phyloP scores from a whole-genome alignment of 768 basidiomycete species.

The Cubamyces lactineus region DNA sequence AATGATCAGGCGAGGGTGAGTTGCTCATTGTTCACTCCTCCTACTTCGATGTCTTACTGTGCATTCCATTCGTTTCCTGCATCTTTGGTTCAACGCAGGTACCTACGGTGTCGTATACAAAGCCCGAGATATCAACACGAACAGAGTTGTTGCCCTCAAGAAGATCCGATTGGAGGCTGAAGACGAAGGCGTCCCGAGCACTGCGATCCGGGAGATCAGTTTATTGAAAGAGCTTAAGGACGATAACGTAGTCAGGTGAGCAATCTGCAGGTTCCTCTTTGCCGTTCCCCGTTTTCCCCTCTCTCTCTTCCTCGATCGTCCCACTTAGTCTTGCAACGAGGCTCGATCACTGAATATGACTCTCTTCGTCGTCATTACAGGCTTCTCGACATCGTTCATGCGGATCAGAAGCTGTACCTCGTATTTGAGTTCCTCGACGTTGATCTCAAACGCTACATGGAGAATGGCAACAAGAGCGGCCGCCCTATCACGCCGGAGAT shows the following conservation, averaged over 20 bases:
- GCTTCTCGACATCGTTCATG: conserved; percentile 94
- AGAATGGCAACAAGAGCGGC: conserved; percentile 72
- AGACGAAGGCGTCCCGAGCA: conserved; percentile 98
- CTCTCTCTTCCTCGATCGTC: not conserved
- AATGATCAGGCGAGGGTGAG: conserved; percentile 53
- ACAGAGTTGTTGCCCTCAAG: conserved; percentile 92
- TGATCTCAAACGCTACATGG: conserved; percentile 97
- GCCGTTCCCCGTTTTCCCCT: not conserved
- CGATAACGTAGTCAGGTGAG: conserved; percentile 91
- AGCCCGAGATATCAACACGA: conserved; percentile 79
- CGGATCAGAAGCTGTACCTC: conserved; percentile 95
- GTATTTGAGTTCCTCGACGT: conserved; percentile 98
- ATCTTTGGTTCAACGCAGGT: conserved; percentile 50
- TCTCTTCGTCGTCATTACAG: conserved; percentile 44
- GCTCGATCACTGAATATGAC: conserved; percentile 2
- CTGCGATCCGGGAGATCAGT: conserved; percentile 98
- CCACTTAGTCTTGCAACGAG: not conserved
- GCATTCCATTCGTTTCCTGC: not conserved
- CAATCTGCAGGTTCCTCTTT: conserved; percentile 1
- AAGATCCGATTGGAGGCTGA: conserved; percentile 98
- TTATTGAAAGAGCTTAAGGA: conserved; percentile 95
- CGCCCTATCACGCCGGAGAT: conserved; percentile 73
- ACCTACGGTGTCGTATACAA: conserved; percentile 99
- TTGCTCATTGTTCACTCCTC: not conserved
- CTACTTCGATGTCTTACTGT: conserved; percentile 1